Evolutionary conservation across 441 rosid genomes (phyloP).

Genomic region (Corymbia calophylla): DNA sequence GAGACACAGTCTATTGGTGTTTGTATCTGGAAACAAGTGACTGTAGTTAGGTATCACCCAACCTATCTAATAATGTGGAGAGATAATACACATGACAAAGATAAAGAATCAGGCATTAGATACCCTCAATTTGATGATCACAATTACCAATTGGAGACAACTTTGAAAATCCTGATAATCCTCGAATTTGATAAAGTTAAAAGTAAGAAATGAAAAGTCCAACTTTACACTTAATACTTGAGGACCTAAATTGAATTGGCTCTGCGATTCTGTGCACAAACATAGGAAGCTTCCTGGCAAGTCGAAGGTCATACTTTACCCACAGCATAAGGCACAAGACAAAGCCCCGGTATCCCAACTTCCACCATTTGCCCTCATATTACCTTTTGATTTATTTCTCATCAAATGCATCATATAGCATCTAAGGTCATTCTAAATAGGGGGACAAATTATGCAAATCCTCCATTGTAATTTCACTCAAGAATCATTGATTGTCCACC

Average conservation of each 20-base stretch:
- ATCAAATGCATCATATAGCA: neutral
- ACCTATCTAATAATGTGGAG: neutral
- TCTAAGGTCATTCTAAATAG: neutral
- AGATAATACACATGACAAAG: neutral
- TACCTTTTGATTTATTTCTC: neutral
- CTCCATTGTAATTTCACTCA: neutral
- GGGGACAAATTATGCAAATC: neutral
- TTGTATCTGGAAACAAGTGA: slow-evolving; percentile 62
- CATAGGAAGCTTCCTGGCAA: neutral
- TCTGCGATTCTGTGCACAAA: neutral
- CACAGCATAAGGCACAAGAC: neutral
- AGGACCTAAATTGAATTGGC: neutral
- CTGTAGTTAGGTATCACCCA: neutral
- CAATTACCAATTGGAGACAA: neutral
- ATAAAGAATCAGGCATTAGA: neutral
- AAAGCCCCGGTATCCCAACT: neutral
- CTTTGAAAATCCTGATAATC: neutral
- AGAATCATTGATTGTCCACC: neutral
- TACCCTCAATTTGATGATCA: neutral
- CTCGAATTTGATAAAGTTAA: neutral
- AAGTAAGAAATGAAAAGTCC: neutral
- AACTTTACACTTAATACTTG: neutral
- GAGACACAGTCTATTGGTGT: slow-evolving; percentile 96
- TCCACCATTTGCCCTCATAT: neutral
- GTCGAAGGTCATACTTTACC: neutral